Conservation (phyloP, 768 basidiomycete species). For the Leccinum broughii region DNA sequence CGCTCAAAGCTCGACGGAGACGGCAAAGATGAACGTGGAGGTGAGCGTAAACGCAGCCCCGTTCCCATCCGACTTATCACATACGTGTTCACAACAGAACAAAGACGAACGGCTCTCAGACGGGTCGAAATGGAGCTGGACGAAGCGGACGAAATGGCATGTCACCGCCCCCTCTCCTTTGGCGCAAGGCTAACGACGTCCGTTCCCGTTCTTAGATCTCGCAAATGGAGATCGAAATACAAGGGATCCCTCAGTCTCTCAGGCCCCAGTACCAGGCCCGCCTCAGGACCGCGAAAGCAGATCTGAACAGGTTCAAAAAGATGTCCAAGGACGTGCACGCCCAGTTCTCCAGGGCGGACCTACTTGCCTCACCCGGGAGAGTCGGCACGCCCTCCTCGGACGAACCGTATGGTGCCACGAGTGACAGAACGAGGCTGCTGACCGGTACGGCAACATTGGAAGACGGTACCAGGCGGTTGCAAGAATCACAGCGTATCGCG, state of each 20-base stretch:
- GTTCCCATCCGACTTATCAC: conserved; percentile 3
- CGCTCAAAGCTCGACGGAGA: conserved; percentile 75
- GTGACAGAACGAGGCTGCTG: conserved; percentile 78
- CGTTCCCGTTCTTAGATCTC: conserved; percentile 61
- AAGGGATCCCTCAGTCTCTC: conserved; percentile 87
- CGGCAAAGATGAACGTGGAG: conserved; percentile 64
- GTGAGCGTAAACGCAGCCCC: conserved; percentile 41
- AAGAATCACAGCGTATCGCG: conserved; percentile 90
- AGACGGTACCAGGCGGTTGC: conserved; percentile 80
- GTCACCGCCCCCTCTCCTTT: conserved; percentile 19
- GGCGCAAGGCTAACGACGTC: conserved; percentile 3
- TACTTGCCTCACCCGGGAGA: conserved; percentile 57
- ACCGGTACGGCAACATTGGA: conserved; percentile 76
- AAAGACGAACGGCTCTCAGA: conserved; percentile 75
- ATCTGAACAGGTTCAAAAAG: conserved; percentile 80
- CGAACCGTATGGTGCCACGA: conserved; percentile 72
- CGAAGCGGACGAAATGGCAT: conserved; percentile 96
- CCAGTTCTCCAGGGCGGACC: conserved; percentile 70
- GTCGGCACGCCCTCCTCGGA: conserved; percentile 53
- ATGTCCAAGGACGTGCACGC: conserved; percentile 70
- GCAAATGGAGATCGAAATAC: conserved; percentile 99
- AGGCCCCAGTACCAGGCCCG: conserved; percentile 75
- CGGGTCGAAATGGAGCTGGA: conserved; percentile 94
- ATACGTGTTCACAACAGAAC: conserved; percentile 49
- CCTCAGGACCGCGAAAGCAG: conserved; percentile 71